These are phyloP conservation scores for Solanum pimpinellifolium DNA, from an alignment of 257 asterid species.

Conservation along the genomic window DNA sequence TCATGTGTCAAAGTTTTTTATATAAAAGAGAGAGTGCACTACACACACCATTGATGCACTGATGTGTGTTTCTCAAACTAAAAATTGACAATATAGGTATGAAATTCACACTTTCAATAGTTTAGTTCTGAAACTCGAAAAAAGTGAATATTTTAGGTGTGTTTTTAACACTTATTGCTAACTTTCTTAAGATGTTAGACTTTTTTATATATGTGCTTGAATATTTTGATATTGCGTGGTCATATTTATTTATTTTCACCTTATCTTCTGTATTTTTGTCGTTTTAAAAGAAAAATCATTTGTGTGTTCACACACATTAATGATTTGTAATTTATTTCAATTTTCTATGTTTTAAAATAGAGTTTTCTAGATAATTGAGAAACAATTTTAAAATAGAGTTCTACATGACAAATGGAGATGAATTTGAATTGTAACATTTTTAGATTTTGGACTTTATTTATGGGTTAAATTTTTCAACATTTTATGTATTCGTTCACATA, in stretches of 20 bases:
- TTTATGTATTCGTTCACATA: neutral
- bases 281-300: neutral
- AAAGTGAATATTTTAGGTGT: too few relatives aligned
- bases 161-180: too few relatives aligned
- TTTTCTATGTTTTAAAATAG: neutral
- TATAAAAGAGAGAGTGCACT: too few relatives aligned
- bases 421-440: too few relatives aligned
- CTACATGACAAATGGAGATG: neutral
- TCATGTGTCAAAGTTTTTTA: too few relatives aligned
- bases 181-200: neutral
- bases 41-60: too few relatives aligned
- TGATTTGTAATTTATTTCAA: neutral
- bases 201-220: neutral
- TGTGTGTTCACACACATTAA: neutral
- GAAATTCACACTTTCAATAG: too few relatives aligned
- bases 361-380: neutral
- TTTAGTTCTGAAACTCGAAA: too few relatives aligned
- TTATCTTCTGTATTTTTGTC: too few relatives aligned
- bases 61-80: too few relatives aligned
- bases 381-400: too few relatives aligned
- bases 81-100: too few relatives aligned
- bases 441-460: neutral
- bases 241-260: neutral
- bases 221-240: neutral
- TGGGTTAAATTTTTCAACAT: neutral